Evolutionary conservation across 768 basidiomycete species (phyloP), one percentile per base, ranked within the genome.

Genomic region (Pleurotus eryngii): DNA sequence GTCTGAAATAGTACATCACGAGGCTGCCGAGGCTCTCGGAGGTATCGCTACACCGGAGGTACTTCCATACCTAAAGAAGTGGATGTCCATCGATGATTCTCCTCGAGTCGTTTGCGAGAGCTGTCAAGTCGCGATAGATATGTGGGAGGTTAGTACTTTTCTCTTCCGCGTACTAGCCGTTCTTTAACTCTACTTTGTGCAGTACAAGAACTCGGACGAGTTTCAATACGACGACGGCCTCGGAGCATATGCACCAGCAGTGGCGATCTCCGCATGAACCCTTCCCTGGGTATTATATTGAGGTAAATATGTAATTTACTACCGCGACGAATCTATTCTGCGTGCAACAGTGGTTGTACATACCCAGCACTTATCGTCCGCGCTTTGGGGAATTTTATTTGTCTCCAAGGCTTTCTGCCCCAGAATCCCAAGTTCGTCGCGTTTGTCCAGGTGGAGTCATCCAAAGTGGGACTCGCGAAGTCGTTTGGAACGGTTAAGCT

Each of bases 1-100:
- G 71, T 87, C 87, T 9, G 93, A 95, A 56, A 98, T 99, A 96
- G 97, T 99, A 8, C 84, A 97, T 30, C 97, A 99, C 64, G 97
- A 99, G 71, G 97, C 96, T 22, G 97, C 97, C 3, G 97, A 99
- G 71, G 97, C 97, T 5, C 81, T 99, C 0, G 97, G 97, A n/a
- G 93, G 96, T 4, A 98, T 99, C 57, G 95, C 89, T 24, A 93
- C 89, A 2, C 91, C 92, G 0, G 94, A 96, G 55, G 95, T 97
- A 3, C 78, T 98, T 35, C 87, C 90, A 1, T 81, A 94, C 61
- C 75, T 99, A 38, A 84, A 85, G 62, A 90, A 95, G 68, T 97
- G 93, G 87, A 85, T 89, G 78, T 72, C 70, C 20, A 80, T 86
- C 61, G 78, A 82, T 59, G 90, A 94, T 64, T 85, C 91, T 6